Evolutionary conservation across 805 yeast species (phyloP), one percentile per base, ranked within the genome.

Genomic region (Candida caryicola): DNA sequence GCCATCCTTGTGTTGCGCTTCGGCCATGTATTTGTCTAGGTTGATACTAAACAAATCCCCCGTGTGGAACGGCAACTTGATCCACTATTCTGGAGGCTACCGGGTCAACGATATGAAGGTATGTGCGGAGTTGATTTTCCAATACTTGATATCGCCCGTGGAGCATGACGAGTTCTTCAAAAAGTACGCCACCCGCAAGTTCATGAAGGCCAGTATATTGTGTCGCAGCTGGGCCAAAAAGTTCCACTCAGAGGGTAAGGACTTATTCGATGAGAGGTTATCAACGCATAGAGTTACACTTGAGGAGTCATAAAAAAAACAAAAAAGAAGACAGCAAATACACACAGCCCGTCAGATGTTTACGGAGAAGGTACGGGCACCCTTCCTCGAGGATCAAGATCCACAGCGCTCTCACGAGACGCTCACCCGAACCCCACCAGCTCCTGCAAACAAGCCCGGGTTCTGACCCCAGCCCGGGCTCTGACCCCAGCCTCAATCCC

Each of bases 71-170:
- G 84, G 85, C 6, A 90, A 89, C 62, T 69, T 91, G 48, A 80
- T 87, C 33, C 96, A 88, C 57, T 93, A 91, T 60, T 81, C 93
- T 16, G 97, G 97, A 23, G 97, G 95, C 8, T 86, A 85, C 60
- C 76, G 81, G 16, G 85, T 82, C 46, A 74, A 71, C 29, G 89
- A 85, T 50, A 62, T 93, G 60, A 72, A 73, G 46, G 85, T 86
- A 27, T 81, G 88, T 37, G 76, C 85, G 40, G 81, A 79, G 46
- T 73, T 83, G 69, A 77, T 91, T 45, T 73, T 86, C 60, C 85
- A 82, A 56, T 91, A 86, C 59, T 62, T 85, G 46, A 77, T 81
- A 30, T 74, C 82, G 32, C 95, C 95, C 8, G 85, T 89, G 36
- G 81, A 79, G 41, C 95, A 90, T 64, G 95, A 87, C 55, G 96